Evolutionary conservation across 225 moss, liverwort and hornwort species (phyloP), one percentile per base, ranked within the genome.

Genomic region (Ulota crispa): DNA sequence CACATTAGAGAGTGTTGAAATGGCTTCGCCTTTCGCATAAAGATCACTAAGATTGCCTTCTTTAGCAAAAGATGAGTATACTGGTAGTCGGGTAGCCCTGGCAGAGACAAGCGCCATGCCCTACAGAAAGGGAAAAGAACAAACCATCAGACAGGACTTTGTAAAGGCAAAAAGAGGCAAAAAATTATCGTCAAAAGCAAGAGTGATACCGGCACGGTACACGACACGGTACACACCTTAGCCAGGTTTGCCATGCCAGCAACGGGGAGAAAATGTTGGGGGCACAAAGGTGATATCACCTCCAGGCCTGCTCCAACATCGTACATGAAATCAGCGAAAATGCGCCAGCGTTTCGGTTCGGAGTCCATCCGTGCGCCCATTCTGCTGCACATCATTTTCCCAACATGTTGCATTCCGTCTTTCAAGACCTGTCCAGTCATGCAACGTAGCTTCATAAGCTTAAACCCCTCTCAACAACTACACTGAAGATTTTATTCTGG

Each of bases 371-470:
- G 86, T 78, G 95, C 85, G 28, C 98, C 98, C 94, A 95, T 80
- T 84, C 96, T 93, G 80, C 98, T 99, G 78, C 98, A 99, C 64
- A 94, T 79, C 53, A 99, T 80, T 83, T 99, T 99, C 69, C 98
- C 98, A 60, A 99, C 87, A 81, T 99, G 98, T 77, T 99, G 98
- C 98, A 99, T 99, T 72, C 98, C 96, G 78, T 99, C 98, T 83
- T 99, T 99, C 68, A 99, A 86, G 57, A 98, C 96, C 96, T 97
- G 89, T 84, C 34, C 73, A 70, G 78, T 73, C 52, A 85, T 68
- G 23, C 10, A 74, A 59, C 24, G 63, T 41, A 64, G 16, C 39
- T 60, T 41, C 39, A 64, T 68, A 64, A 45, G 12, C 15, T 63
- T 50, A 50, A 16, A 50, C 18, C 18, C 5, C 43, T 23, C 45